Evolutionary conservation across 2,329 filamentous ascomycete genomes (phyloP).

Genomic region (Stemphylium beticola): DNA sequence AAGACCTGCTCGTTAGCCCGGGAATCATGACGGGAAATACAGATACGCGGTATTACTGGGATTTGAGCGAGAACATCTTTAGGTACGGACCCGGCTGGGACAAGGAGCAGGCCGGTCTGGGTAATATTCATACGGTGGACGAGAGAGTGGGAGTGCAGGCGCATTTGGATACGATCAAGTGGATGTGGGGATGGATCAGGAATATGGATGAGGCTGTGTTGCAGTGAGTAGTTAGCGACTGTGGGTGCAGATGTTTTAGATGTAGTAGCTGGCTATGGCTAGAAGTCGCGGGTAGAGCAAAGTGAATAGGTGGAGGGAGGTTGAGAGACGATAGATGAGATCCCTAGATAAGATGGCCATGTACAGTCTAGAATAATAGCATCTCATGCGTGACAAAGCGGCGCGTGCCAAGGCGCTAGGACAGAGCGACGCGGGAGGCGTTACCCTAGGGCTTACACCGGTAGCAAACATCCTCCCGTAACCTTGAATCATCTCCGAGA

Average conservation of each 20-base stretch:
- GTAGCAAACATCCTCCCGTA: too few species aligned
- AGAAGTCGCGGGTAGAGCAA: too few species aligned
- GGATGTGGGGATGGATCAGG: conserved; percentile 53
- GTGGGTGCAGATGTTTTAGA: not conserved
- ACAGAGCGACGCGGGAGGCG: too few species aligned
- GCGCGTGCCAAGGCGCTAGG: too few species aligned
- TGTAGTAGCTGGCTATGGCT: too few species aligned
- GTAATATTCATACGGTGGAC: conserved; percentile 60
- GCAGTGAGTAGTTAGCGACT: conserved; percentile 2
- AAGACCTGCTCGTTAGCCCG: conserved; percentile 47
- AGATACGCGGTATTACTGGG: conserved; percentile 61
- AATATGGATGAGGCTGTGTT: conserved; percentile 55
- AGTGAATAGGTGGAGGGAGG: too few species aligned
- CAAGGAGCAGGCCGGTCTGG: conserved; percentile 46
- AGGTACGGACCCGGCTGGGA: conserved; percentile 58
- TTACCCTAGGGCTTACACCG: too few species aligned
- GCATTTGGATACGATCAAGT: conserved; percentile 53
- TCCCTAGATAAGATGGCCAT: too few species aligned
- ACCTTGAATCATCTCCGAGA: conserved; percentile 43
- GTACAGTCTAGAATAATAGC: too few species aligned
- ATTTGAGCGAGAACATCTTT: conserved; percentile 60
- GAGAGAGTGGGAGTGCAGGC: conserved; percentile 54
- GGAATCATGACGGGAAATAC: conserved; percentile 61
- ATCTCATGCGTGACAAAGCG: too few species aligned
- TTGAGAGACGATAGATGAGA: too few species aligned